Evolutionary conservation across 768 basidiomycete species (phyloP), one percentile per base, ranked within the genome.

Genomic region (Cyclocybe aegerita): DNA sequence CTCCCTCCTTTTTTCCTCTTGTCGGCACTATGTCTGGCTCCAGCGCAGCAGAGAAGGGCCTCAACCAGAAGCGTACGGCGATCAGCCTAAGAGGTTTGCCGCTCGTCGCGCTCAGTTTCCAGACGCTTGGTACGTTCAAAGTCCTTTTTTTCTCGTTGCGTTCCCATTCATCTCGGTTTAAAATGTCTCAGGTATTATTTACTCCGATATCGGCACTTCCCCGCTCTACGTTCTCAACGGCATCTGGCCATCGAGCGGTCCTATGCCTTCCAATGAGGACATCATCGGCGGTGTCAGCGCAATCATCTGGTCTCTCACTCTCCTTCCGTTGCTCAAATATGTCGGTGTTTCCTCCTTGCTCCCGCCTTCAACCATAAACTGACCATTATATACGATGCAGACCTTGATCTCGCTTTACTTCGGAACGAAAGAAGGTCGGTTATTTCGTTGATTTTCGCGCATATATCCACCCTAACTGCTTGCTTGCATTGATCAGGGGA

Each of bases 171-270:
- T 16, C 8, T 41, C 45, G 14, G 54, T 14, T 16, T 35, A 16
- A 32, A 12, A 46, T n/a, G 35, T 32, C 23, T 29, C 37, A 78
- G 76, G 76, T 5, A 75, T 78, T 33, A 75, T 78, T 39, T 77
- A 77, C 54, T 75, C 73, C 2, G 77, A 75, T 55, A 75, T 78
- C 50, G 76, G 84, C 5, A 85, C 84, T 0, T 82, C 80, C 0
- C 83, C 85, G 0, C 62, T 86, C 10, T 87, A 87, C 62, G 78
- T 82, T 2, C 61, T 86, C 29, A 85, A 85, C 58, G 83, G 83
- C 7, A 77, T 87, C 10, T 87, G 82, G 79, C 73, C 81, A 2
- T 35, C 78, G 1, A 48, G 57, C 4, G 78, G 78, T 0, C 70
- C 73, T 10, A 60, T 70, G 0, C 85, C 85, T 0, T 65, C 76